These are phyloP conservation scores for Diaporthe sp. DNA, from an alignment of 2,329 filamentous ascomycete species.

Conservation along the genomic window DNA sequence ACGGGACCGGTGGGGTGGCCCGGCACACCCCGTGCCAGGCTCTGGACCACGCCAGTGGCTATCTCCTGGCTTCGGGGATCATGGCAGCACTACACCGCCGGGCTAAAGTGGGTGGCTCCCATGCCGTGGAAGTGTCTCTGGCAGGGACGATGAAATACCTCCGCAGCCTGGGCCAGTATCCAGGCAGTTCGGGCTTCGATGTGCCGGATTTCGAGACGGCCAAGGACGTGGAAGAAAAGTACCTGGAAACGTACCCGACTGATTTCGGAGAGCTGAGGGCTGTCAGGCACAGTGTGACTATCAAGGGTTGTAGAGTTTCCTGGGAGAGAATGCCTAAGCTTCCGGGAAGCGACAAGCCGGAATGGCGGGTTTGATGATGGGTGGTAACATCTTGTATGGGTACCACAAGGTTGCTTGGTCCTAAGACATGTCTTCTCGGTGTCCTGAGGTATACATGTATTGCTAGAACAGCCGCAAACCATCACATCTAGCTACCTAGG, in stretches of 20 bases:
- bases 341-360: not conserved
- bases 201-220: not conserved
- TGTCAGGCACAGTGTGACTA: not conserved
- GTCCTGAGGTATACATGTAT: not conserved
- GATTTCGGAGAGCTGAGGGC: not conserved
- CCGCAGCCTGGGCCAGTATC: not conserved
- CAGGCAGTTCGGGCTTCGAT: not conserved
- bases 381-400: no score
- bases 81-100: not conserved
- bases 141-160: not conserved
- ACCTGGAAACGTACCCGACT: not conserved
- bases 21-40: not conserved
- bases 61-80: not conserved
- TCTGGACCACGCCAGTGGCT: not conserved
- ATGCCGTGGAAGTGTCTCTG: not conserved
- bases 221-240: not conserved
- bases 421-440: not conserved
- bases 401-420: not conserved
- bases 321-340: not conserved
- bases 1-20: not conserved
- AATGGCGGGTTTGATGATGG: not conserved
- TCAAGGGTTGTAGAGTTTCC: not conserved
- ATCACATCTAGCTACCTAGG: not conserved
- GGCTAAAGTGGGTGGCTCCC: not conserved
- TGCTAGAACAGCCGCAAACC: not conserved